Percentiles rank a stretch among this genome's conserved stretches.
phyloP scores from a whole-genome alignment of 331 rosid genomes.

The Quercus phellos region DNA sequence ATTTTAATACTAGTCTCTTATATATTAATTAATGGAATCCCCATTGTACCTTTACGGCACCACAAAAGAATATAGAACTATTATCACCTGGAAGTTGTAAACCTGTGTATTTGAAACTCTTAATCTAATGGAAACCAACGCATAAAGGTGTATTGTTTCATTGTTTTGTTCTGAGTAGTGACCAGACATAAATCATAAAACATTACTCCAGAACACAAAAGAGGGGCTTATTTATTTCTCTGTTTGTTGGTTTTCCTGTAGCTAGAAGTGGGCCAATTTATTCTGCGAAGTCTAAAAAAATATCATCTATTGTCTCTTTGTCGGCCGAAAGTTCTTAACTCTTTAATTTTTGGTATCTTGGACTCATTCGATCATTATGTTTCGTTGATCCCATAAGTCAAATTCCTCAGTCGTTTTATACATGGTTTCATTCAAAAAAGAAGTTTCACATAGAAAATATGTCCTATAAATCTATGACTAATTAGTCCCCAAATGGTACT shows the following conservation, averaged over 20 bases:
- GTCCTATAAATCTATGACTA: background rate
- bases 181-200: conserved; percentile 39
- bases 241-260: background rate
- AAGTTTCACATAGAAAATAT: background rate
- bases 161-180: conserved; percentile 6
- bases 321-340: conserved; percentile 19
- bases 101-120: conserved; percentile 13
- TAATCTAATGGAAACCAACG: conserved; percentile 14
- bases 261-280: background rate
- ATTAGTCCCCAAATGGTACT: background rate
- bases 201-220: conserved; percentile 5
- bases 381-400: background rate
- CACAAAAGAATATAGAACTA: background rate
- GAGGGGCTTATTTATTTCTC: background rate
- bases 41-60: background rate
- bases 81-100: background rate
- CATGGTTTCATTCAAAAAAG: background rate
- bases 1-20: too few species aligned
- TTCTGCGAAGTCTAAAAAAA: background rate
- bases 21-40: too few species aligned
- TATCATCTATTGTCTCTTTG: conserved; percentile 28
- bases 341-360: background rate
- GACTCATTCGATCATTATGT: background rate
- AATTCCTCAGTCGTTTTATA: background rate
- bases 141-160: conserved; percentile 25